phyloP scores from a whole-genome alignment of 352 stramenopile genomes.

The Phytophthora cajani region DNA sequence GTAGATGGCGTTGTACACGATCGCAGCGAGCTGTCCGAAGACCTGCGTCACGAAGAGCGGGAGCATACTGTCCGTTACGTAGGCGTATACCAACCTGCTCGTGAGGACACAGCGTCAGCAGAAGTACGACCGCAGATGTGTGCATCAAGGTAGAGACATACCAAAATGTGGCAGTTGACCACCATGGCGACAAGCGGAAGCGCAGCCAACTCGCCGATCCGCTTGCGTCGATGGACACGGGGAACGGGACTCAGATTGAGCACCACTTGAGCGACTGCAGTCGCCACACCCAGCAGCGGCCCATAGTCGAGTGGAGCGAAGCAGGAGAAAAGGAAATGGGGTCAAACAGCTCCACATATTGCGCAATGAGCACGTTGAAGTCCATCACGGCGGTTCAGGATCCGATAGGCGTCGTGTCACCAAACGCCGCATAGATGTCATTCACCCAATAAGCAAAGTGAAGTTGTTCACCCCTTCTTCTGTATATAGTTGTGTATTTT shows the following conservation, averaged over 20 bases:
- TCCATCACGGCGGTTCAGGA: not conserved
- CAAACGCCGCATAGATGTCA: slow-evolving; percentile 18
- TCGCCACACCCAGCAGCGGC: slow-evolving; percentile 25
- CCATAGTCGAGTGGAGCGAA: slow-evolving; percentile 10
- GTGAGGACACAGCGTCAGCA: not conserved
- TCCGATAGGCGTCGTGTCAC: slow-evolving; percentile 10
- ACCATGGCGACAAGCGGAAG: slow-evolving; percentile 26
- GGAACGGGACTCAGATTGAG: slow-evolving; percentile 29
- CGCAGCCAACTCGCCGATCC: slow-evolving; percentile 23
- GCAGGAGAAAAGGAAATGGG: slow-evolving; percentile 16
- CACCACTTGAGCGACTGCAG: slow-evolving; percentile 21
- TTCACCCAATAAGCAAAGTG: not conserved
- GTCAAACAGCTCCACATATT: not conserved
- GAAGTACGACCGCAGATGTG: not conserved
- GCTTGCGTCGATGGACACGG: too few species aligned
- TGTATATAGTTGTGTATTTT: not conserved
- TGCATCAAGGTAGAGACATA: slow-evolving; percentile 4
- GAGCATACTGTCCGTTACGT: slow-evolving; percentile 32
- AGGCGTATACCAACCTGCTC: slow-evolving; percentile 34
- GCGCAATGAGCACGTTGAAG: slow-evolving; percentile 1
- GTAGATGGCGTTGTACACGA: slow-evolving; percentile 31
- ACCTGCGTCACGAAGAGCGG: slow-evolving; percentile 33
- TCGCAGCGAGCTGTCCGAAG: slow-evolving; percentile 22
- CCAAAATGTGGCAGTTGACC: slow-evolving; percentile 35
- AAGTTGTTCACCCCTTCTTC: slow-evolving; percentile 3